Evolutionary conservation across 2,329 filamentous ascomycete genomes (phyloP).

Genomic region (Hypoxylon sp.): DNA sequence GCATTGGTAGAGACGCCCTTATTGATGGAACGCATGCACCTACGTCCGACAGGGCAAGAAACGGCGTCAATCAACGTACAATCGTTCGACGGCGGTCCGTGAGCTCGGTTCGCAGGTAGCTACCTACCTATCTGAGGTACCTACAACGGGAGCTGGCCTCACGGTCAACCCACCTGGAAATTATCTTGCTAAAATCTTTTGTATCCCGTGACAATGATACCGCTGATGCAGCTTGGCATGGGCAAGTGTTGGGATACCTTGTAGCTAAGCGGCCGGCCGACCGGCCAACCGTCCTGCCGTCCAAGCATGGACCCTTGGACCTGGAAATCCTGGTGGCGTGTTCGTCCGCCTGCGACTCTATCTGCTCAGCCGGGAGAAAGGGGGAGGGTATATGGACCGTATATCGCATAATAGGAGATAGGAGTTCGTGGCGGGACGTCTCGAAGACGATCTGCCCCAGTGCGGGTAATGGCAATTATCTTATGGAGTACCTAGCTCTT

Average conservation of each 20-base stretch:
- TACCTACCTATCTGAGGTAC: no score
- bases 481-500: slow-evolving; percentile 1
- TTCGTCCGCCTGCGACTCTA: slow-evolving; percentile 18
- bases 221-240: not conserved
- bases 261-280: slow-evolving; percentile 10
- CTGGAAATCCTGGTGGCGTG: slow-evolving; percentile 26
- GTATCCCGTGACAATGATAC: slow-evolving; percentile 11
- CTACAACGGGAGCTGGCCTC: not conserved
- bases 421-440: slow-evolving; percentile 5
- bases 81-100: slow-evolving; percentile 12
- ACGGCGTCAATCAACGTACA: not conserved
- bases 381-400: not conserved
- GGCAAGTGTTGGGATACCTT: not conserved
- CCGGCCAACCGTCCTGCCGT: slow-evolving; percentile 1
- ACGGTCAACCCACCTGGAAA: slow-evolving; percentile 1
- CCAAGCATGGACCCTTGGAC: slow-evolving; percentile 15
- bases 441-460: not conserved
- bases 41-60: not conserved
- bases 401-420: no score
- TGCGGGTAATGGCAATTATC: slow-evolving; percentile 1
- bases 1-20: slow-evolving; percentile 4
- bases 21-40: slow-evolving; percentile 6
- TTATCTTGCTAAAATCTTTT: not conserved
- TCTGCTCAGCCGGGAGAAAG: not conserved
- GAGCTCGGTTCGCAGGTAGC: no score